phyloP scores from a whole-genome alignment of 257 asterid species.

The Cruciata laevipes region DNA sequence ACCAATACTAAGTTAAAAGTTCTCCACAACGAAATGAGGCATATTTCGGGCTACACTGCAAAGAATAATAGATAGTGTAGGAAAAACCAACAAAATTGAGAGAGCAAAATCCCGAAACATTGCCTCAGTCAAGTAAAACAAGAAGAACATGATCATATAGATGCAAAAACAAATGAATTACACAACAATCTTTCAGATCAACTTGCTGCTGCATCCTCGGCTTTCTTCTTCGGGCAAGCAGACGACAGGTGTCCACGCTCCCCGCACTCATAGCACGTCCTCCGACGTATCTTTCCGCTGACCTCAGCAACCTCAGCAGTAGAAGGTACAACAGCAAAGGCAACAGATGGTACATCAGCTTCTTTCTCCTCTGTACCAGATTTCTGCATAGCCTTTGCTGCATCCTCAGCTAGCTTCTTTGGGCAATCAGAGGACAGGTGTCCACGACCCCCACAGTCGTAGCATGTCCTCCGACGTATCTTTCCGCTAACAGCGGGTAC shows the following conservation, averaged over 20 bases:
- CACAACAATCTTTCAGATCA: slow-evolving; percentile 5
- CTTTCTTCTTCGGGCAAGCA: slow-evolving; percentile 60
- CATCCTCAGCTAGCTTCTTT: slow-evolving; percentile 43
- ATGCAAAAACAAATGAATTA: neutral
- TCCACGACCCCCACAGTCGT: slow-evolving; percentile 80
- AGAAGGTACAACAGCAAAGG: neutral
- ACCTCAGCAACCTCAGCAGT: slow-evolving; percentile 20
- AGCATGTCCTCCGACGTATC: slow-evolving; percentile 77
- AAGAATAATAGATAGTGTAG: no score
- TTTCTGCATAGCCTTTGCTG: no score
- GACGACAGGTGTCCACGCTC: slow-evolving; percentile 82
- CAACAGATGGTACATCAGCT: slow-evolving; percentile 2
- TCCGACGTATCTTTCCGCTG: slow-evolving; percentile 67
- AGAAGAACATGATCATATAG: neutral
- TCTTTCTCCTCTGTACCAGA: slow-evolving; percentile 11
- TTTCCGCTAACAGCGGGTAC: slow-evolving; percentile 48
- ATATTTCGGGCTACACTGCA: no score
- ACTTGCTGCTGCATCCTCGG: slow-evolving; percentile 32
- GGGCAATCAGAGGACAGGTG: slow-evolving; percentile 82
- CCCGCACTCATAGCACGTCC: slow-evolving; percentile 85
- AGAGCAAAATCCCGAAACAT: slow-evolving; percentile 3
- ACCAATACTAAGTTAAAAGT: no score
- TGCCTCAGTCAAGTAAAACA: neutral
- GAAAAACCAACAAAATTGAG: neutral
- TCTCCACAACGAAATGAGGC: no score